Evolutionary conservation across 192 early-diverging fungal species (phyloP).

Genomic region (Spinellus fusiger): DNA sequence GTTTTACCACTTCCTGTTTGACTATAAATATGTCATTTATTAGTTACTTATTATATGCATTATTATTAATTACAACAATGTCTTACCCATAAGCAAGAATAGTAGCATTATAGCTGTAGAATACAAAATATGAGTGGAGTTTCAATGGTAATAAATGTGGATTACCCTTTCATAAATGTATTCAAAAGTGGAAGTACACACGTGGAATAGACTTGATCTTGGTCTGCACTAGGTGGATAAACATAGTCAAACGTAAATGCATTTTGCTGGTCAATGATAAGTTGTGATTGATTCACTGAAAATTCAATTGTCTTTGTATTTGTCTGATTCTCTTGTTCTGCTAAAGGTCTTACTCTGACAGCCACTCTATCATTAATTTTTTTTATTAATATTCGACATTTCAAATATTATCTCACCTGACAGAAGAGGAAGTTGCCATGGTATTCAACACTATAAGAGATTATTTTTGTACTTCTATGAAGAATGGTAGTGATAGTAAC

Average conservation of each 20-base stretch:
- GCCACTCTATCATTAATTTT: constrained; percentile 47
- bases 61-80: neutral
- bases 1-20: constrained; percentile 95
- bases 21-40: constrained; percentile 17
- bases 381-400: neutral
- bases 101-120: constrained; percentile 76
- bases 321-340: constrained; percentile 58
- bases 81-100: constrained; percentile 69
- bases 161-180: constrained; percentile 68
- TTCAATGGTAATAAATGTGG: neutral
- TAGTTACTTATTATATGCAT: neutral
- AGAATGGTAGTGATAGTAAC: too few relatives aligned
- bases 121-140: neutral
- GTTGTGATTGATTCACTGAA: constrained; percentile 52
- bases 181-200: constrained; percentile 55
- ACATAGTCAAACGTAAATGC: constrained; percentile 68
- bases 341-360: constrained; percentile 71
- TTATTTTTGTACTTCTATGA: too few relatives aligned
- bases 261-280: constrained; percentile 49
- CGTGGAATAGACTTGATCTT: constrained; percentile 55
- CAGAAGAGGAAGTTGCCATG: neutral
- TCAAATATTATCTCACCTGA: neutral
- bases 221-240: constrained; percentile 45
- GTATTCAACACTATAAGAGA: neutral
- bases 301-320: constrained; percentile 50